phyloP scores from a whole-genome alignment of 2,329 filamentous ascomycete species.

The Ophiostoma triangulosporum region DNA sequence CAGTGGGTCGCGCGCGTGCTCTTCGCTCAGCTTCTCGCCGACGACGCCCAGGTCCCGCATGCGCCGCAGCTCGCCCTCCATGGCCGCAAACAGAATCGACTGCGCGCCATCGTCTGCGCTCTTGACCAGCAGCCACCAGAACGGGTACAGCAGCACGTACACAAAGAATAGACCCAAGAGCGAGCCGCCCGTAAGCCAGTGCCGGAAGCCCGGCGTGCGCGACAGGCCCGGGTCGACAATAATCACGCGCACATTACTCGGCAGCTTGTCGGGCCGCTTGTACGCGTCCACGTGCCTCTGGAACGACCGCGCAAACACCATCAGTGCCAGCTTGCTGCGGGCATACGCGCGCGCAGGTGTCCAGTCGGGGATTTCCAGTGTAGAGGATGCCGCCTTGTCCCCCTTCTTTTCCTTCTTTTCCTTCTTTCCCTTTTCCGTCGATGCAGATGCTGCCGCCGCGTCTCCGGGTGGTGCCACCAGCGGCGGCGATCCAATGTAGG shows the following conservation, averaged over 20 bases:
- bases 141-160: conserved; percentile 64
- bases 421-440: conserved; percentile 18
- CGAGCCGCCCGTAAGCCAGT: conserved; percentile 77
- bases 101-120: conserved; percentile 73
- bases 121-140: conserved; percentile 84
- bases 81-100: conserved; percentile 70
- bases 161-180: conserved; percentile 60
- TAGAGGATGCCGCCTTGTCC: not conserved
- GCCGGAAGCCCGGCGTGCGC: conserved; percentile 73
- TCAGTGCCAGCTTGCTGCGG: conserved; percentile 63
- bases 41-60: conserved; percentile 18
- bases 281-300: conserved; percentile 85
- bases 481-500: conserved; percentile 68
- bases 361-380: conserved; percentile 35
- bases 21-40: conserved; percentile 1
- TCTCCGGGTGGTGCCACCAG: conserved; percentile 33
- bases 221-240: conserved; percentile 77
- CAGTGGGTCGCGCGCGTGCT: conserved; percentile 4
- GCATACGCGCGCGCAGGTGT: conserved; percentile 46
- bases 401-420: not conserved
- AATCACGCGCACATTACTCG: conserved; percentile 70
- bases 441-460: not conserved
- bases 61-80: conserved; percentile 60
- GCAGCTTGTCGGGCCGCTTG: conserved; percentile 67
- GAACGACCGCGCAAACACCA: conserved; percentile 78